A percentile compares a stretch with the other conserved stretches of the same genome.
These are phyloP conservation scores for Xylariaceae sp. DNA, from an alignment of 2,329 filamentous ascomycete species.

Conservation along the genomic window DNA sequence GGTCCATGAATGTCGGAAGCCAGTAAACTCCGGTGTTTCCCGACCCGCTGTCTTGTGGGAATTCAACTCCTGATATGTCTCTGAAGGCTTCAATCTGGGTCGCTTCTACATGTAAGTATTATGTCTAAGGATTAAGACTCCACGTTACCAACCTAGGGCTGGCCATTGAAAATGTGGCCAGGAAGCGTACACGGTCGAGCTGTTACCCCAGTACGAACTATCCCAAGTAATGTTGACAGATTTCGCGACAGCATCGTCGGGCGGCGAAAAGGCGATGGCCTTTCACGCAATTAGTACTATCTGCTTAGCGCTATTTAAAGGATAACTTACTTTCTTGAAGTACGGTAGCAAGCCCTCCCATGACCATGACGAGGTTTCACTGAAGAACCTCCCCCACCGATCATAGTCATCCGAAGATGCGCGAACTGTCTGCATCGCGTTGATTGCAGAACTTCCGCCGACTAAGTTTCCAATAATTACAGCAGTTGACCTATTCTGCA, in stretches of 20 bases:
- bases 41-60: slow-evolving; percentile 48
- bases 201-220: slow-evolving; percentile 47
- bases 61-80: slow-evolving; percentile 48
- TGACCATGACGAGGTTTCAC: slow-evolving; percentile 39
- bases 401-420: slow-evolving; percentile 42
- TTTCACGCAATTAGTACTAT: no score
- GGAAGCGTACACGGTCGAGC: slow-evolving; percentile 45
- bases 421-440: slow-evolving; percentile 41
- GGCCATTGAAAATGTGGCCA: slow-evolving; percentile 51
- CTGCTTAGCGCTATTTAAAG: no score
- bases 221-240: slow-evolving; percentile 44
- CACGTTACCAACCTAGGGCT: slow-evolving; percentile 31
- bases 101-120: slow-evolving; percentile 23
- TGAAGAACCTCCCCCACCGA: slow-evolving; percentile 45
- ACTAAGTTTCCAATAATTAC: slow-evolving; percentile 38
- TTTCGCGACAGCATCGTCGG: slow-evolving; percentile 32
- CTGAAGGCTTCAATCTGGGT: slow-evolving; percentile 46
- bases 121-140: no score
- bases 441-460: slow-evolving; percentile 41
- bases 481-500: slow-evolving; percentile 33
- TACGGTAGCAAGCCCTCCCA: slow-evolving; percentile 44
- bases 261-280: slow-evolving; percentile 34
- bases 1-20: slow-evolving; percentile 51
- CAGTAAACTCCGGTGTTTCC: slow-evolving; percentile 50
- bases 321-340: slow-evolving; percentile 46